Evolutionary conservation across 2,329 filamentous ascomycete species (phyloP).

Genomic region (Arthrobotrys entomopaga): DNA sequence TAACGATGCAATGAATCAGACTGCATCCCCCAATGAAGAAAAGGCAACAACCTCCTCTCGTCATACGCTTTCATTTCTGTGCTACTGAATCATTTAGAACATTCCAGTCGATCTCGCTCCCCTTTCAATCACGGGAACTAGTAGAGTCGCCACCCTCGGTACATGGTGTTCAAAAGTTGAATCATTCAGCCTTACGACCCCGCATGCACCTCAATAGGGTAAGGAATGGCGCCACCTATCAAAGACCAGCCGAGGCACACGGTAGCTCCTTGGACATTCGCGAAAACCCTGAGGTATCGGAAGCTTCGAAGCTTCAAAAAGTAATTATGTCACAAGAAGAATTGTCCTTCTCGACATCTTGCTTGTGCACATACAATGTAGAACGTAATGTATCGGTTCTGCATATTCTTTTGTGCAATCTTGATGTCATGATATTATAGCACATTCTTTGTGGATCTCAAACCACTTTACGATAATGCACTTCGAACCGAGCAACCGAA

Average conservation of each 20-base stretch:
- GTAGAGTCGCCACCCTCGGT: slow-evolving; percentile 39
- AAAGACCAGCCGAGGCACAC: slow-evolving; percentile 28
- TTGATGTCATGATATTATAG: slow-evolving; percentile 22
- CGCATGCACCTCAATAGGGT: slow-evolving; percentile 41
- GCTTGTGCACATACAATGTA: too few relatives aligned
- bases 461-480: slow-evolving; percentile 1
- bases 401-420: not conserved
- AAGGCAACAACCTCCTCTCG: slow-evolving; percentile 7
- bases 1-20: slow-evolving; percentile 29
- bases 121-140: slow-evolving; percentile 29
- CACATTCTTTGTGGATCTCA: not conserved
- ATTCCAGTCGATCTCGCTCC: slow-evolving; percentile 32
- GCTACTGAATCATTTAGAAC: slow-evolving; percentile 13
- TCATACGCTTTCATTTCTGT: slow-evolving; percentile 14
- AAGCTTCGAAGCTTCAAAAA: slow-evolving; percentile 17
- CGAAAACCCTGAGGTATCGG: not conserved
- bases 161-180: slow-evolving; percentile 24
- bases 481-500: slow-evolving; percentile 9
- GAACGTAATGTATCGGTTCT: not conserved
- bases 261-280: slow-evolving; percentile 17
- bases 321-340: slow-evolving; percentile 3
- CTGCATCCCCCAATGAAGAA: not conserved
- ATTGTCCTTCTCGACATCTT: not conserved
- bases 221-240: slow-evolving; percentile 25
- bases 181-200: slow-evolving; percentile 52